Conservation (phyloP, 768 basidiomycete genomes). For the Suillus occidentalis region DNA sequence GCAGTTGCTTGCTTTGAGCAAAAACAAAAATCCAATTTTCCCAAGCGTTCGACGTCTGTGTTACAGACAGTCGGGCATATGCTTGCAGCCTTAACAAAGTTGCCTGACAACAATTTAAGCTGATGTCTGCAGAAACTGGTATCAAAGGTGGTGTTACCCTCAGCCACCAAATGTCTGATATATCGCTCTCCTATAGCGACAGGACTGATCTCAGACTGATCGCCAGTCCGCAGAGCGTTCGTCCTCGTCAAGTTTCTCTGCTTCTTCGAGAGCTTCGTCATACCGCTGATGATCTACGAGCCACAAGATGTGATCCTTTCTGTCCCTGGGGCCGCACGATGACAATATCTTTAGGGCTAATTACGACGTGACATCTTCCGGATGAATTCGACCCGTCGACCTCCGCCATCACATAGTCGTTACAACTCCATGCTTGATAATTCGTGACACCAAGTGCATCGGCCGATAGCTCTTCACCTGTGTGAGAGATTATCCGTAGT, state of each 20-base stretch:
- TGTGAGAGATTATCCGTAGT: constrained; percentile 84
- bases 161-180: constrained; percentile 78
- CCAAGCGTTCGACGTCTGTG: constrained; percentile 83
- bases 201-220: constrained; percentile 48
- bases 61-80: constrained; percentile 86
- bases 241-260: constrained; percentile 58
- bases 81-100: constrained; percentile 77
- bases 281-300: constrained; percentile 82
- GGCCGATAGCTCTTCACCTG: constrained; percentile 83
- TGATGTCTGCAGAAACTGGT: neutral
- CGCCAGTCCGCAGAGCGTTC: constrained; percentile 30
- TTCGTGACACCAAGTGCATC: constrained; percentile 80
- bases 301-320: constrained; percentile 90
- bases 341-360: constrained; percentile 86
- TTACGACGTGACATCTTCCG: constrained; percentile 71
- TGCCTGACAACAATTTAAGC: constrained; percentile 35
- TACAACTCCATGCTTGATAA: constrained; percentile 86
- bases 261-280: constrained; percentile 84
- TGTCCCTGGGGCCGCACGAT: constrained; percentile 83
- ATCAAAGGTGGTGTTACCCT: constrained; percentile 50
- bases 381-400: constrained; percentile 27
- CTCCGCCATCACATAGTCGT: constrained; percentile 81
- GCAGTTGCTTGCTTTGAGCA: constrained; percentile 75
- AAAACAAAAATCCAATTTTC: constrained; percentile 95
- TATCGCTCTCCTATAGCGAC: constrained; percentile 82